Percentiles rank a stretch among this genome's conserved stretches.
These are phyloP conservation scores for Metarhizium album DNA, from an alignment of 2,329 filamentous ascomycete species.

Conservation along the genomic window DNA sequence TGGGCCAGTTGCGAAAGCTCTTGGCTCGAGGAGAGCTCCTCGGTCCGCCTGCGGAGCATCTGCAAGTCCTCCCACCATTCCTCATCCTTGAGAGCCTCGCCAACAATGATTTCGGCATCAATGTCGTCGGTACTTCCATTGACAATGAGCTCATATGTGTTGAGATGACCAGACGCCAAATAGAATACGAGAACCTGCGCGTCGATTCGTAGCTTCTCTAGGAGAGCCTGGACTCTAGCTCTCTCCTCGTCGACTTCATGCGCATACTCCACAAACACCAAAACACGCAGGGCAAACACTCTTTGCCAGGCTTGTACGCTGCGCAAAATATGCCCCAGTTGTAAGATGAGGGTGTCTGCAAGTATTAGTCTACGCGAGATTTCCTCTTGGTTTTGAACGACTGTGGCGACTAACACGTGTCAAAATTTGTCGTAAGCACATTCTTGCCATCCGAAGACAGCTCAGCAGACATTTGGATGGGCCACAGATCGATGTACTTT, in stretches of 20 bases:
- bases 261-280: constrained; percentile 85
- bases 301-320: constrained; percentile 74
- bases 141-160: constrained; percentile 67
- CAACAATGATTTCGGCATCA: constrained; percentile 49
- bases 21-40: constrained; percentile 28
- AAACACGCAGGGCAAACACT: constrained; percentile 61
- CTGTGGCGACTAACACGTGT: constrained; percentile 55
- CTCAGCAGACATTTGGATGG: constrained; percentile 87
- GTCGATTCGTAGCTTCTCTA: constrained; percentile 74
- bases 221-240: constrained; percentile 57
- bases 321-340: constrained; percentile 73
- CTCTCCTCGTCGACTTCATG: constrained; percentile 71
- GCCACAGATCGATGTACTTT: constrained; percentile 80
- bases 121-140: constrained; percentile 51
- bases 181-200: constrained; percentile 73
- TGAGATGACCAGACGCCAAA: constrained; percentile 61
- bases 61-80: constrained; percentile 78
- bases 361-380: background rate
- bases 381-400: background rate
- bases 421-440: constrained; percentile 78
- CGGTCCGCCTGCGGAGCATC: constrained; percentile 32
- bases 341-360: constrained; percentile 65
- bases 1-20: constrained; percentile 33
- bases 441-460: constrained; percentile 56
- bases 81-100: constrained; percentile 57